A percentile compares a stretch with the other conserved stretches of the same genome.
These are phyloP conservation scores for Pugionium cornutum DNA, from an alignment of 345 rosid genomes.

Conservation along the genomic window DNA sequence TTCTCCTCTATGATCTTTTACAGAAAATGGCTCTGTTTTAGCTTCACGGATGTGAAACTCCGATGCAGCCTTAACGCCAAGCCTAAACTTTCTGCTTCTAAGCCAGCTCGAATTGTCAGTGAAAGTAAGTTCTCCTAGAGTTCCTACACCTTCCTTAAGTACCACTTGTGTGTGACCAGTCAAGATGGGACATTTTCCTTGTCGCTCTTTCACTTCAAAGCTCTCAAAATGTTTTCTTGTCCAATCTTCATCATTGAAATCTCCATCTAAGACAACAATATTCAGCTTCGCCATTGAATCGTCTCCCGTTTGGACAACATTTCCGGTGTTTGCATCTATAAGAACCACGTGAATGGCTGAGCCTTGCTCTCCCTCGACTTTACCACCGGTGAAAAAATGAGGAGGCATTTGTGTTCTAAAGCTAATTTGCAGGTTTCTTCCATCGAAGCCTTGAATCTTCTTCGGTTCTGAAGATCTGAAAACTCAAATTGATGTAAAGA, in stretches of 20 bases:
- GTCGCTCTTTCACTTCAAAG: constrained; percentile 77
- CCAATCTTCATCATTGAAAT: constrained; percentile 79
- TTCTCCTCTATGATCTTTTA: constrained; percentile 98
- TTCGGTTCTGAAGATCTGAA: constrained; percentile 61
- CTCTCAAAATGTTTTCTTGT: constrained; percentile 69
- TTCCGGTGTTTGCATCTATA: constrained; percentile 59
- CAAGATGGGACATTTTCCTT: constrained; percentile 84
- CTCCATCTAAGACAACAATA: constrained; percentile 84
- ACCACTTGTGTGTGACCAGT: constrained; percentile 74
- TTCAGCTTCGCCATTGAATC: constrained; percentile 68
- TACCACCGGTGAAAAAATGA: constrained; percentile 89
- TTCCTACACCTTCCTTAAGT: constrained; percentile 87
- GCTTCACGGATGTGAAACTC: constrained; percentile 74
- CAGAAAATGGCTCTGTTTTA: constrained; percentile 86
- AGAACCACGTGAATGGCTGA: constrained; percentile 78
- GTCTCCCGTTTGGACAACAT: constrained; percentile 60
- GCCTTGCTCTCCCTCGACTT: constrained; percentile 89
- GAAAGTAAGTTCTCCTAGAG: constrained; percentile 79
- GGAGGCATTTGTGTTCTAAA: constrained; percentile 88
- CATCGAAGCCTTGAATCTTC: constrained; percentile 63
- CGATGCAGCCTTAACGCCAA: constrained; percentile 65
- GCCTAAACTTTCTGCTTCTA: constrained; percentile 93
- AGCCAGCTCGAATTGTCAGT: constrained; percentile 98
- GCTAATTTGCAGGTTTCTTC: constrained; percentile 63
- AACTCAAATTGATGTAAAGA: neutral